Evolutionary conservation across 768 basidiomycete species (phyloP).

Genomic region (Mycena venus): DNA sequence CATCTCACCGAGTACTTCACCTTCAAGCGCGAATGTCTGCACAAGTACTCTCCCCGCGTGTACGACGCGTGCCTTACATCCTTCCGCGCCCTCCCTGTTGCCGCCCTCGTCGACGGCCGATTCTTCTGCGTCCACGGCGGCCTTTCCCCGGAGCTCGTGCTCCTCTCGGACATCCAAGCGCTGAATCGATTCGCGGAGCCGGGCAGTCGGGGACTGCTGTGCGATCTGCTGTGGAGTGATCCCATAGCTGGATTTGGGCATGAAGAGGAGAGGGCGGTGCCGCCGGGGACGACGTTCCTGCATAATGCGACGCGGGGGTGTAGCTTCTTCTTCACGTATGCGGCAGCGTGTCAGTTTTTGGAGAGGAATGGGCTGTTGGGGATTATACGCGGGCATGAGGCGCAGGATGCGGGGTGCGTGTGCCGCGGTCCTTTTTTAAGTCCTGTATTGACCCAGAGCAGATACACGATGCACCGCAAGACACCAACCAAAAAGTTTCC

Average conservation of each 20-base stretch:
- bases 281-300: conserved; percentile 71
- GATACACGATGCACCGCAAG: conserved; percentile 95
- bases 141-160: conserved; percentile 87
- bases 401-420: conserved; percentile 94
- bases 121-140: conserved; percentile 99
- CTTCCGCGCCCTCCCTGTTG: conserved; percentile 91
- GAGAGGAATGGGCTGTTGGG: conserved; percentile 93
- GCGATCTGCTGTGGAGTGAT: conserved; percentile 97
- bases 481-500: conserved; percentile 96
- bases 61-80: conserved; percentile 95
- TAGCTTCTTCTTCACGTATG: conserved; percentile 92
- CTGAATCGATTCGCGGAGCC: conserved; percentile 95
- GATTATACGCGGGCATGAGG: conserved; percentile 96
- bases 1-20: conserved; percentile 98
- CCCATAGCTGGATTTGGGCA: conserved; percentile 91
- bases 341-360: conserved; percentile 93
- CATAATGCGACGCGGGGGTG: conserved; percentile 93
- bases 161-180: conserved; percentile 84
- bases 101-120: conserved; percentile 92
- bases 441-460: conserved; percentile 40
- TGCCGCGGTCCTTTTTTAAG: not conserved
- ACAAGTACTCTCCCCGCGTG: conserved; percentile 88
- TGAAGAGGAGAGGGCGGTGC: conserved; percentile 75
- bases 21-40: conserved; percentile 96
- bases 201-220: conserved; percentile 90